Evolutionary conservation across 371 early-diverging fungal genomes (phyloP), one percentile per base, ranked within the genome.

Genomic region (Mucor saturninus): DNA sequence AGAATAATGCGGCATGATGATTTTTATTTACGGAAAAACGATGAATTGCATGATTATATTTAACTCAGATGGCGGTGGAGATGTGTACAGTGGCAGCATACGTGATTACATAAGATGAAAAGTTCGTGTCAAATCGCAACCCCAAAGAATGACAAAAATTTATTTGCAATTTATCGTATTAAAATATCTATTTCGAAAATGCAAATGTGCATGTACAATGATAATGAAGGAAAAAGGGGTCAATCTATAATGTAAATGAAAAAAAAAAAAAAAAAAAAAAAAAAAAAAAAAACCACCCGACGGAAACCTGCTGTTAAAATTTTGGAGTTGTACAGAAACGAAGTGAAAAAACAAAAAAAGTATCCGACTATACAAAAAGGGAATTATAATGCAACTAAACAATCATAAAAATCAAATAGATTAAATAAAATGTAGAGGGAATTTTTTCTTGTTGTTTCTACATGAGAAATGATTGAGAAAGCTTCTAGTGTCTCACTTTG

Each of bases 41-140:
- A 46, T 46, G 46, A 46, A 46, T 46, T 46, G 46, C 46, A 46
- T 46, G 46, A 46, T 46, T 21, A 21, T 46, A 5, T 46, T 21
- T 21, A 43, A 13, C 43, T n/a, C 13, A 43, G 15, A 43, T 2
- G 5, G 14, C 5, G 14, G 5, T 14, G 14, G 2, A 14, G 5
- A 43, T n/a, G 43, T 35, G 35, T 8, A 6, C 35, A 35, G 21
- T 35, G 8, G 35, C 1, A 8, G 8, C 4, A 35, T 35, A 35
- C 35, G 35, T 35, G 35, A 35, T 35, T 35, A 35, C 35, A 35
- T 35, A 35, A 35, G 35, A 6, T 35, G 35, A 21, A 21, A 6
- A 35, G 4, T 35, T 35, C 35, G 35, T 35, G 35, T 6, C 35
- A 35, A 35, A 35, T 8, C 21, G 21, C 21, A 21, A 21, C 21